phyloP scores from a whole-genome alignment of 2,329 filamentous ascomycete species.

The Fusarium praegraminearum region DNA sequence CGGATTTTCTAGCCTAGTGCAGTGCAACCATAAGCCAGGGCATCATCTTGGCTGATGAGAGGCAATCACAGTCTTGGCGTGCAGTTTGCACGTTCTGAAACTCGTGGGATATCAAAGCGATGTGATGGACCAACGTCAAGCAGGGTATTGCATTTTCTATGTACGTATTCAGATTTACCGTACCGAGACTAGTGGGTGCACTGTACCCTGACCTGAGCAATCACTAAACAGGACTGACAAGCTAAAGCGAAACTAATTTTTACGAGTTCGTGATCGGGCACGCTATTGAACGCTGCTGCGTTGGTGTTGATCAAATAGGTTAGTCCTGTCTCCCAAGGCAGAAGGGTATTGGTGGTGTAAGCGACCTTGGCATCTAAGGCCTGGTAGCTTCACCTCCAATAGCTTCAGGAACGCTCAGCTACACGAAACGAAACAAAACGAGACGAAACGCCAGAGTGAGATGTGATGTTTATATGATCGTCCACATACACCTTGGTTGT shows the following conservation, averaged over 20 bases:
- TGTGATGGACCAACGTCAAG: conserved; percentile 1
- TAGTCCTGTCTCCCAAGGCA: conserved; percentile 9
- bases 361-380: conserved; percentile 37
- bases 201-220: neutral
- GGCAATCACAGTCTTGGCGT: conserved; percentile 8
- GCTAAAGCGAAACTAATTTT: neutral
- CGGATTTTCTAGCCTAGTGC: neutral
- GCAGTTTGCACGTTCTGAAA: conserved; percentile 26
- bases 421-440: conserved; percentile 40
- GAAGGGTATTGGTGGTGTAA: conserved; percentile 34
- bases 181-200: neutral
- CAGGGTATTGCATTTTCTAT: neutral
- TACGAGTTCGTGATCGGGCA: neutral
- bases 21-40: conserved; percentile 7
- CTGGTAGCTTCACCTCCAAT: conserved; percentile 28
- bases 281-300: conserved; percentile 9
- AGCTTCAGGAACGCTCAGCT: conserved; percentile 6
- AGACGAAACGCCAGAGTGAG: conserved; percentile 22
- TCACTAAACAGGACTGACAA: no score
- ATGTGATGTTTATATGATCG: conserved; percentile 7
- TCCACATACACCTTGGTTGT: neutral
- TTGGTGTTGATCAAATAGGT: conserved; percentile 10
- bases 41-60: conserved; percentile 11
- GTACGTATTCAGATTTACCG: neutral
- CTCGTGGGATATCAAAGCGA: conserved; percentile 3